phyloP scores from a whole-genome alignment of 768 basidiomycete species.

The Tulasnella sp. region DNA sequence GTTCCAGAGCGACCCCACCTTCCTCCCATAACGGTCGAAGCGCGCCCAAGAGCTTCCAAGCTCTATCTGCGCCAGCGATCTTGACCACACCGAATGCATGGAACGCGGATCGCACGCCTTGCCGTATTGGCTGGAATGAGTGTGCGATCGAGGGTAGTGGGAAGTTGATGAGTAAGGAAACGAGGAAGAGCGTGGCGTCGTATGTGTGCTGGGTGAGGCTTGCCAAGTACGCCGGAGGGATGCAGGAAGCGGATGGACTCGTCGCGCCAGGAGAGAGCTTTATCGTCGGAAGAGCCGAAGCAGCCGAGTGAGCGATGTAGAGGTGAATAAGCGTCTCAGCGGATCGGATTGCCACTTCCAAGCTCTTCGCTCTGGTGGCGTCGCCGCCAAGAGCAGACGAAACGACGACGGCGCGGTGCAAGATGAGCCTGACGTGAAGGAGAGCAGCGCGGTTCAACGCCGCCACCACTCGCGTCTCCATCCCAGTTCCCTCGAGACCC shows the following conservation, averaged over 20 bases:
- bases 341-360: background rate
- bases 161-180: background rate
- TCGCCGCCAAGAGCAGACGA: background rate
- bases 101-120: background rate
- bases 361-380: background rate
- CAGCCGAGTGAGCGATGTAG: background rate
- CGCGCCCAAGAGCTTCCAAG: background rate
- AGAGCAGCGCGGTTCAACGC: slow-evolving; percentile 31
- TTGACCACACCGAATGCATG: background rate
- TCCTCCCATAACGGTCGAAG: background rate
- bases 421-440: slow-evolving; percentile 73
- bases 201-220: background rate
- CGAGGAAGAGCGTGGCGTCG: background rate
- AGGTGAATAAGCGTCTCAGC: background rate
- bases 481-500: background rate
- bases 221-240: background rate
- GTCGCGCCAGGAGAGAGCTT: background rate
- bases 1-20: background rate
- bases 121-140: background rate
- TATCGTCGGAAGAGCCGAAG: background rate
- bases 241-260: background rate
- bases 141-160: background rate
- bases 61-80: background rate
- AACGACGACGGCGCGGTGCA: slow-evolving; percentile 67
- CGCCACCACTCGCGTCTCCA: background rate